Percentiles rank a stretch among this genome's conserved stretches.
phyloP scores from a whole-genome alignment of 2,329 filamentous ascomycete species.

The Hawksworthiomyces lignivorus region DNA sequence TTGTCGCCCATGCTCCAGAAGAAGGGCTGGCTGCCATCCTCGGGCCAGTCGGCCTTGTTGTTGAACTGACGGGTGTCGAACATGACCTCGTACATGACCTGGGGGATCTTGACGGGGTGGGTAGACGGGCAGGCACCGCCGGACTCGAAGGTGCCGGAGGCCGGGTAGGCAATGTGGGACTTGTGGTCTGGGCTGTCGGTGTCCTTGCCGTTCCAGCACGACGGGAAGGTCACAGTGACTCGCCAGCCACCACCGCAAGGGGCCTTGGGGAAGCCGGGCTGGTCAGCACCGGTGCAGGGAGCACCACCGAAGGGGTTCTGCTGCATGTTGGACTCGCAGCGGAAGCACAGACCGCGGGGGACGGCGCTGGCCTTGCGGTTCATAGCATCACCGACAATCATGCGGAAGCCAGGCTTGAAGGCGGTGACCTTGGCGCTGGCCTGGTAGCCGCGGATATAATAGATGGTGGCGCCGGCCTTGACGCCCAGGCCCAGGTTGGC shows the following conservation, averaged over 20 bases:
- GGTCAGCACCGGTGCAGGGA: conserved; percentile 24
- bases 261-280: conserved; percentile 28
- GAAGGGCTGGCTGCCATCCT: conserved; percentile 26
- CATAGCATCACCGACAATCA: conserved; percentile 18
- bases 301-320: conserved; percentile 16
- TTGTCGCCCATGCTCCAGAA: conserved; percentile 19
- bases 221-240: conserved; percentile 32
- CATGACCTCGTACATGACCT: conserved; percentile 19
- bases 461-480: conserved; percentile 13
- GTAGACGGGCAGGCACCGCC: conserved; percentile 16
- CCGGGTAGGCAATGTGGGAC: conserved; percentile 14
- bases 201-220: conserved; percentile 37
- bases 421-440: conserved; percentile 10
- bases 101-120: conserved; percentile 18
- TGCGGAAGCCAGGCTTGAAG: conserved; percentile 18
- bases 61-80: conserved; percentile 23
- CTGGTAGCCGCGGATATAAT: conserved; percentile 14
- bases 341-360: conserved; percentile 20
- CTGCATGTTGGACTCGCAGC: conserved; percentile 19
- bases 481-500: conserved; percentile 26
- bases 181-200: conserved; percentile 36
- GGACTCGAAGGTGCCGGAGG: conserved; percentile 16
- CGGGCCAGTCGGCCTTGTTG: conserved; percentile 27
- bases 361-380: conserved; percentile 9
- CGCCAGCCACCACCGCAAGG: conserved; percentile 33